A percentile compares a stretch with the other conserved stretches of the same genome.
Conservation (phyloP, 2,329 filamentous ascomycete species). For the Sporothrix pseudoabietina region DNA sequence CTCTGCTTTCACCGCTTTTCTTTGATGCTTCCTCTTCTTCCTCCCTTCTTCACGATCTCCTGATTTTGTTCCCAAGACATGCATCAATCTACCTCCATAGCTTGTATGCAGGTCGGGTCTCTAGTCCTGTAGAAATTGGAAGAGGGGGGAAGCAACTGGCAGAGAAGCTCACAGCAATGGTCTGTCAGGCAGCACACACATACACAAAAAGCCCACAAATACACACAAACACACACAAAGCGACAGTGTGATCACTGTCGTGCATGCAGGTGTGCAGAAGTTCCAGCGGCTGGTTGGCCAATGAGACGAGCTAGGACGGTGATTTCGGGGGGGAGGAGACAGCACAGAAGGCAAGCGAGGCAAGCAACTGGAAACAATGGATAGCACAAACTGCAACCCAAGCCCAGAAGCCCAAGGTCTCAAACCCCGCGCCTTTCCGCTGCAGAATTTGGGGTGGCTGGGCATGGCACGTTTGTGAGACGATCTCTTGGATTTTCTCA, state of each 20-base stretch:
- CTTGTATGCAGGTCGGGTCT: neutral
- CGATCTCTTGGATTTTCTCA: neutral
- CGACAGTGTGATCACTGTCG: conserved; percentile 12
- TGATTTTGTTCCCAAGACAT: conserved; percentile 6
- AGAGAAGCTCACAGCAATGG: neutral
- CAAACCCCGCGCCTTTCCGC: conserved; percentile 2
- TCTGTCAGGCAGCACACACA: neutral
- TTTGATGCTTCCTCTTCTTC: too few relatives aligned
- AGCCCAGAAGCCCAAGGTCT: neutral
- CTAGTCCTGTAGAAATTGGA: neutral
- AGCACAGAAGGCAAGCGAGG: too few relatives aligned
- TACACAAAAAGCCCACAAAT: too few relatives aligned
- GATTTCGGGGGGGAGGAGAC: neutral
- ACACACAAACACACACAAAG: neutral
- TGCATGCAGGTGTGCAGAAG: conserved; percentile 16
- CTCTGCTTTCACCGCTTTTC: conserved; percentile 15
- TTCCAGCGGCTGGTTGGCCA: conserved; percentile 20
- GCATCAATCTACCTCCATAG: conserved; percentile 1
- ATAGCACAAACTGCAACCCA: neutral
- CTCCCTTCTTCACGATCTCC: neutral
- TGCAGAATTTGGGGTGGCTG: neutral
- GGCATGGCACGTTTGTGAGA: neutral
- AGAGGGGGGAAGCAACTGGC: neutral
- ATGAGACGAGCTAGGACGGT: neutral
- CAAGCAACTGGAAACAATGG: neutral